Evolutionary conservation across 2,329 filamentous ascomycete species (phyloP).

Genomic region (Sporothrix sp.): DNA sequence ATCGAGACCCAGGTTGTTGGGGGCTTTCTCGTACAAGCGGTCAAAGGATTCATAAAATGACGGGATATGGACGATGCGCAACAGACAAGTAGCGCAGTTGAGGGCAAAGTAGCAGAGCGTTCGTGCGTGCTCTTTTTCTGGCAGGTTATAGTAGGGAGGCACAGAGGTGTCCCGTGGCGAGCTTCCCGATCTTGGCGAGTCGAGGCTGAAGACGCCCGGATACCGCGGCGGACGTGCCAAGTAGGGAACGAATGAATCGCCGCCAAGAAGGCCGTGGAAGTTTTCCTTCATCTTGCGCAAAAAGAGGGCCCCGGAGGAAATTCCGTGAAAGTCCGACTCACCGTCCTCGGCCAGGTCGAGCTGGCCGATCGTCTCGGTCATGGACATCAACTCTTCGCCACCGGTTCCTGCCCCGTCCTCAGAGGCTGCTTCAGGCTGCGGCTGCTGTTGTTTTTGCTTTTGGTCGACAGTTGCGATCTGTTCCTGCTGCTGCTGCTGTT

Average conservation of each 20-base stretch:
- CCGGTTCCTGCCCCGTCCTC: neutral
- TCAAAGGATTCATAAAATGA: slow-evolving; percentile 72
- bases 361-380: slow-evolving; percentile 88
- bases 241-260: slow-evolving; percentile 50
- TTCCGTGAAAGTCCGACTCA: slow-evolving; percentile 90
- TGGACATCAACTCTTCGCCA: slow-evolving; percentile 58
- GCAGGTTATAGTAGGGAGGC: slow-evolving; percentile 55
- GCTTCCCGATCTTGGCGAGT: slow-evolving; percentile 58
- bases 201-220: slow-evolving; percentile 47
- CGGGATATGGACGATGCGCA: slow-evolving; percentile 70
- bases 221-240: slow-evolving; percentile 41
- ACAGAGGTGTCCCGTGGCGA: slow-evolving; percentile 50
- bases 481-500: slow-evolving; percentile 14
- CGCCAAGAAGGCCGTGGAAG: slow-evolving; percentile 66
- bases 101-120: slow-evolving; percentile 46
- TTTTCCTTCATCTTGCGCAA: slow-evolving; percentile 79
- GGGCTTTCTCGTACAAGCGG: slow-evolving; percentile 61
- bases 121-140: slow-evolving; percentile 48
- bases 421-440: neutral
- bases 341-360: slow-evolving; percentile 86
- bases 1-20: slow-evolving; percentile 51
- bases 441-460: neutral
- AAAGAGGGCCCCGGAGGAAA: slow-evolving; percentile 85
- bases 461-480: slow-evolving; percentile 42
- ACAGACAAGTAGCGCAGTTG: slow-evolving; percentile 46